Percentiles rank a stretch among this genome's conserved stretches.
phyloP scores from a whole-genome alignment of 1,139 yeast genomes.

The Candida pseudoviswanathii region DNA sequence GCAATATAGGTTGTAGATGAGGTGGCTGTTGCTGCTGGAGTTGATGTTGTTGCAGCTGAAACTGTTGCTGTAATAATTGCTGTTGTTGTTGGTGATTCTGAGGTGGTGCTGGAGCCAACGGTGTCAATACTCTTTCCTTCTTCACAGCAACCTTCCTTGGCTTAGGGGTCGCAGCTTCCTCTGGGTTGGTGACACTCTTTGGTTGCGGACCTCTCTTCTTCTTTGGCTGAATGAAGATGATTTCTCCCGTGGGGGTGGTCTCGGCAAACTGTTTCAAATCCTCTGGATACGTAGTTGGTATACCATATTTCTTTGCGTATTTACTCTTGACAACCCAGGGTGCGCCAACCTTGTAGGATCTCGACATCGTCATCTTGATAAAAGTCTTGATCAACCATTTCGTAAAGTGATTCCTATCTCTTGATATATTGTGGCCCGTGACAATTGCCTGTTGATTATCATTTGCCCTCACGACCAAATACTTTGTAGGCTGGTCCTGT shows the following conservation, averaged over 20 bases:
- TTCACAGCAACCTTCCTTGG: background rate
- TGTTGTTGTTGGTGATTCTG: background rate
- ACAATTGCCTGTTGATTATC: conserved; percentile 65
- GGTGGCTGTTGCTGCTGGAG: background rate
- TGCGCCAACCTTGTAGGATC: conserved; percentile 86
- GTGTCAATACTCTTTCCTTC: conserved; percentile 5
- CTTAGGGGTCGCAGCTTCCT: conserved; percentile 15
- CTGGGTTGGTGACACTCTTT: conserved; percentile 1
- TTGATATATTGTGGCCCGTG: conserved; percentile 68
- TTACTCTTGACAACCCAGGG: conserved; percentile 95
- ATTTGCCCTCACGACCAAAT: conserved; percentile 60
- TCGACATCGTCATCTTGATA: conserved; percentile 77
- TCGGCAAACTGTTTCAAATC: conserved; percentile 46
- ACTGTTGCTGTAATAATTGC: conserved; percentile 8
- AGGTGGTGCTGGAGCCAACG: conserved; percentile 4
- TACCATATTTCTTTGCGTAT: conserved; percentile 63
- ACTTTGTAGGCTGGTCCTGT: conserved; percentile 61
- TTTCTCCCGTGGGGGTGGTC: conserved; percentile 44
- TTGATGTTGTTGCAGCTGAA: conserved; percentile 1
- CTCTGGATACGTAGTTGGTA: conserved; percentile 59
- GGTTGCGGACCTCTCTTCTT: conserved; percentile 13
- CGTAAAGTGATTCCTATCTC: conserved; percentile 88
- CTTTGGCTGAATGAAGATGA: conserved; percentile 21
- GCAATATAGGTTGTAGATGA: conserved; percentile 2
- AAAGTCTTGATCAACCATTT: conserved; percentile 89